Evolutionary conservation across 306 rosid genomes (phyloP).

Genomic region (Trifolium pratense): DNA sequence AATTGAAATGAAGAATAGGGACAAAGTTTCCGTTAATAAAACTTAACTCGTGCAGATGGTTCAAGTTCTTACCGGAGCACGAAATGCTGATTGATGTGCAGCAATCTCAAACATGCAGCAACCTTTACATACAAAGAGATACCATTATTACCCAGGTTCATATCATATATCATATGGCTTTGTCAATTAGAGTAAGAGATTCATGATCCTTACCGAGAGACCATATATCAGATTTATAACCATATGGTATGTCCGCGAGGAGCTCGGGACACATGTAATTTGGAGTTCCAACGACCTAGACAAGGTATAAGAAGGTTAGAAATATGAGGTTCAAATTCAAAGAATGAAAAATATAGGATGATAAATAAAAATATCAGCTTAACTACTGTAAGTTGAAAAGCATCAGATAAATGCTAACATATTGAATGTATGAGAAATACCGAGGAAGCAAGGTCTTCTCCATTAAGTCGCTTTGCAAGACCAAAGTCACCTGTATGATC

Average conservation of each 20-base stretch:
- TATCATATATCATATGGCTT: slow-evolving; percentile 25
- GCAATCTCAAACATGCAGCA: slow-evolving; percentile 96
- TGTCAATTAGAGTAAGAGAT: slow-evolving; percentile 36
- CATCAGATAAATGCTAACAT: slow-evolving; percentile 27
- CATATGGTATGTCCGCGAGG: slow-evolving; percentile 85
- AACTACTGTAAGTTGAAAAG: slow-evolving; percentile 29
- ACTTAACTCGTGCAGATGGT: slow-evolving; percentile 39
- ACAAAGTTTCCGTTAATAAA: slow-evolving; percentile 25
- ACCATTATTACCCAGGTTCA: slow-evolving; percentile 39
- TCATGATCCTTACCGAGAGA: slow-evolving; percentile 75
- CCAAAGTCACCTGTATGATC: slow-evolving; percentile 82
- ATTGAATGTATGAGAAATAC: slow-evolving; percentile 50
- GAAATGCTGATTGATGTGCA: slow-evolving; percentile 90
- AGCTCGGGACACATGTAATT: slow-evolving; percentile 96
- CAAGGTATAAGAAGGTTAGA: slow-evolving; percentile 37
- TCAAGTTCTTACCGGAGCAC: slow-evolving; percentile 79
- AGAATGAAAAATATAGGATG: slow-evolving; percentile 11
- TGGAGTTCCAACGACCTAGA: slow-evolving; percentile 87
- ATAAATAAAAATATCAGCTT: slow-evolving; percentile 20
- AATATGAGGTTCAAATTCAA: slow-evolving; percentile 32
- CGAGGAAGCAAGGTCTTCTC: slow-evolving; percentile 82
- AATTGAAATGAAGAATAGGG: slow-evolving; percentile 16
- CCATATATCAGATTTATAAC: slow-evolving; percentile 97
- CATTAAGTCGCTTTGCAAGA: slow-evolving; percentile 83
- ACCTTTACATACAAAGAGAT: slow-evolving; percentile 55